Evolutionary conservation across 257 asterid genomes (phyloP).

Genomic region (Ligustrum vulgare): DNA sequence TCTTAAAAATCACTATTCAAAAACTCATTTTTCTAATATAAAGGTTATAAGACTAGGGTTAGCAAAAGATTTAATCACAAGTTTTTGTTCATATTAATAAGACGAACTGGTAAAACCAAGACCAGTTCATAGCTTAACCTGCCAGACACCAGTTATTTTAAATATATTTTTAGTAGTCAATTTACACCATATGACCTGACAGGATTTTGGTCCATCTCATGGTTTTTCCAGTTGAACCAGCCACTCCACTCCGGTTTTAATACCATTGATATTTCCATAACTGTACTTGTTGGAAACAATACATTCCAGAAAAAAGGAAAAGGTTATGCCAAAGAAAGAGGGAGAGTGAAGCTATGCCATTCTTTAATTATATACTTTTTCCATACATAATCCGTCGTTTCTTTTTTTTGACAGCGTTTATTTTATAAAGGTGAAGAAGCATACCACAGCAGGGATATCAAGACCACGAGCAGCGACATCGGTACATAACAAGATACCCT

Average conservation of each 20-base stretch:
- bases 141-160: background rate
- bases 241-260: background rate
- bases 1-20: too few species aligned
- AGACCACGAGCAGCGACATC: slow-evolving; percentile 99
- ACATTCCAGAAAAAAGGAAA: background rate
- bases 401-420: background rate
- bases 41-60: too few species aligned
- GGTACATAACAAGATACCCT: slow-evolving; percentile 86
- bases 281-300: background rate
- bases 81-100: background rate
- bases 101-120: background rate
- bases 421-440: slow-evolving; percentile 20
- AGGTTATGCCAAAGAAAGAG: background rate
- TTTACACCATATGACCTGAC: background rate
- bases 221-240: background rate
- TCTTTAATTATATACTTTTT: background rate
- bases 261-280: background rate
- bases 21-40: too few species aligned
- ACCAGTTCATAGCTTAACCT: background rate
- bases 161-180: background rate
- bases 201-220: background rate
- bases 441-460: slow-evolving; percentile 97
- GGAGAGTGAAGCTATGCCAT: background rate
- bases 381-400: background rate
- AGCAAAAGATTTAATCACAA: background rate